Percentiles rank a stretch among this genome's conserved stretches.
Evolutionary conservation across 352 stramenopile genomes (phyloP).

Genomic region (Pythium plurisporium): DNA sequence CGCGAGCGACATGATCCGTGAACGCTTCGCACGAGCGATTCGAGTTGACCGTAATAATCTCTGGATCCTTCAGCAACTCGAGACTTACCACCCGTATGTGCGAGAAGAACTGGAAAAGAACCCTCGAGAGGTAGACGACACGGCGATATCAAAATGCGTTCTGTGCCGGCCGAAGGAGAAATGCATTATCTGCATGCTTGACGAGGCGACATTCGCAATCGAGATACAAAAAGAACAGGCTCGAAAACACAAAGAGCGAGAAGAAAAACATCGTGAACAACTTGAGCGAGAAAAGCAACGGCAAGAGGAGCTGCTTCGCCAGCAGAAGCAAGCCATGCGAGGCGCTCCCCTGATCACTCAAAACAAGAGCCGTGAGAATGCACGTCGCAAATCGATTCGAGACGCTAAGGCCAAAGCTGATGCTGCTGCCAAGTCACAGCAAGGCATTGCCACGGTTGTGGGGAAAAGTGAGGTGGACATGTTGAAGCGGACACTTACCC

Average conservation of each 20-base stretch:
- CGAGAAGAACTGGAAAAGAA: slow-evolving; percentile 9
- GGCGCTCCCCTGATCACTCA: not conserved
- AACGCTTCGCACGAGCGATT: slow-evolving; percentile 50
- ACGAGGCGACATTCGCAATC: slow-evolving; percentile 15
- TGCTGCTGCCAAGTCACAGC: slow-evolving; percentile 4
- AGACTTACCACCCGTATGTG: slow-evolving; percentile 60
- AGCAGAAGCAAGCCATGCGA: slow-evolving; percentile 20
- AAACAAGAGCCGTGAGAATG: slow-evolving; percentile 11
- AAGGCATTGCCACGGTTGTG: not conserved
- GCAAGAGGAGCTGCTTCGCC: slow-evolving; percentile 6
- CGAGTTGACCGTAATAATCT: slow-evolving; percentile 43
- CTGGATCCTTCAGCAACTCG: slow-evolving; percentile 52
- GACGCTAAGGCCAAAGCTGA: slow-evolving; percentile 16
- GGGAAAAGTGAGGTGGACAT: slow-evolving; percentile 5
- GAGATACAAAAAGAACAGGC: slow-evolving; percentile 19
- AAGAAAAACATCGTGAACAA: slow-evolving; percentile 14
- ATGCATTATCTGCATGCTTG: slow-evolving; percentile 25
- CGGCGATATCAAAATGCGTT: slow-evolving; percentile 11
- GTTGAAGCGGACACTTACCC: slow-evolving; percentile 16
- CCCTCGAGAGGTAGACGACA: not conserved
- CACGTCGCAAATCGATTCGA: slow-evolving; percentile 10
- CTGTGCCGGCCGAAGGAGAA: slow-evolving; percentile 25
- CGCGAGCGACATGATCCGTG: slow-evolving; percentile 33
- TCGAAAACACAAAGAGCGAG: slow-evolving; percentile 12
- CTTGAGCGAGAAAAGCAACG: slow-evolving; percentile 9